These are phyloP conservation scores for Metschnikowia colocasiae DNA, from an alignment of 805 yeast species.

Conservation along the genomic window DNA sequence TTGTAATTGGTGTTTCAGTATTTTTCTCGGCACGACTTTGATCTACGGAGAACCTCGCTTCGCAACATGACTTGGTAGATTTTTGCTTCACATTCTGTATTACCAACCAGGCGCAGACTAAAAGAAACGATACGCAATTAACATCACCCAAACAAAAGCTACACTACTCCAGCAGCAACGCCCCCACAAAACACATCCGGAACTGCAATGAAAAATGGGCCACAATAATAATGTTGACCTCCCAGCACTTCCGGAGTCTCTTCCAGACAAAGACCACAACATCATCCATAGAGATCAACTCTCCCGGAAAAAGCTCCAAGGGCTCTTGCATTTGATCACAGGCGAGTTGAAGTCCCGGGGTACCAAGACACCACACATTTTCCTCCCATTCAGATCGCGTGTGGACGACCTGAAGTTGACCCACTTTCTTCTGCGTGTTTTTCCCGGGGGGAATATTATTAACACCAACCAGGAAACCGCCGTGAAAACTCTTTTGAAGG, in stretches of 20 bases:
- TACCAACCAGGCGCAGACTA: background rate
- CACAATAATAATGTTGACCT: constrained; percentile 12
- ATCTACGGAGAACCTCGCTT: background rate
- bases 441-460: constrained; percentile 54
- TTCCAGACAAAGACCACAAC: constrained; percentile 7
- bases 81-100: background rate
- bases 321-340: constrained; percentile 66
- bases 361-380: constrained; percentile 64
- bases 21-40: too few species aligned
- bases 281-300: constrained; percentile 36
- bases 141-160: background rate
- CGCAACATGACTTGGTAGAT: background rate
- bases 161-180: background rate
- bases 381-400: constrained; percentile 75
- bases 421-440: constrained; percentile 51
- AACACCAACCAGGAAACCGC: constrained; percentile 27
- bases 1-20: background rate
- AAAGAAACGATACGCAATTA: background rate
- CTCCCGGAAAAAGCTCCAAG: constrained; percentile 62
- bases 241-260: constrained; percentile 15
- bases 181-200: background rate
- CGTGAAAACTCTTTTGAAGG: constrained; percentile 44
- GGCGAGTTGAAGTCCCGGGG: constrained; percentile 60
- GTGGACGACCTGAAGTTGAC: constrained; percentile 59
- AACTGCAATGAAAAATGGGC: constrained; percentile 3